Percentiles rank a stretch among this genome's conserved stretches.
Conservation (phyloP, 495 filamentous ascomycete genomes). For the Parathielavia appendiculata region DNA sequence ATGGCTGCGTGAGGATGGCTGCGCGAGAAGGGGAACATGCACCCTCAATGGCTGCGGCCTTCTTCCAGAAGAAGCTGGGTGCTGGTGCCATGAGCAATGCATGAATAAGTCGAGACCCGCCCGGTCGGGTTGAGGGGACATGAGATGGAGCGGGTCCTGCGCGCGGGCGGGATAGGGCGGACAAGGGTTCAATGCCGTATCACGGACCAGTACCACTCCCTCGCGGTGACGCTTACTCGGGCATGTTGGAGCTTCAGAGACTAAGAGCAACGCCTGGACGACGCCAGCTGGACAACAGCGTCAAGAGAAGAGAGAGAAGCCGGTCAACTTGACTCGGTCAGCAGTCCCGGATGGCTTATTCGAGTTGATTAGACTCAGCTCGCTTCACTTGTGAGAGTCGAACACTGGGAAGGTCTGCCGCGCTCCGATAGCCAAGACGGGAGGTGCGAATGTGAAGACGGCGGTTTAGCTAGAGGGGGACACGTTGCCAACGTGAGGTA, state of each 20-base stretch:
- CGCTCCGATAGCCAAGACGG: neutral
- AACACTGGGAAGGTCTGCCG: too few species aligned
- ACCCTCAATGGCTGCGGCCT: conserved; percentile 3
- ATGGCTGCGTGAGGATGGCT: conserved; percentile 1
- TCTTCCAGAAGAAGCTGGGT: conserved; percentile 26
- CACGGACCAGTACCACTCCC: neutral
- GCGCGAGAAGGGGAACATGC: conserved; percentile 13
- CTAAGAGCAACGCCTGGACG: too few species aligned
- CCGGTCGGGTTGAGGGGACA: conserved; percentile 9
- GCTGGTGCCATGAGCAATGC: conserved; percentile 12
- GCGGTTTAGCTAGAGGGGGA: neutral
- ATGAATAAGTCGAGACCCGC: conserved; percentile 21
- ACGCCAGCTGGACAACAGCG: too few species aligned
- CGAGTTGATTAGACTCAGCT: too few species aligned
- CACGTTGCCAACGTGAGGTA: too few species aligned
- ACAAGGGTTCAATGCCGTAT: neutral
- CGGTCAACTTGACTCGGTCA: too few species aligned
- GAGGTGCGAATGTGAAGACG: neutral
- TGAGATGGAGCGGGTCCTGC: neutral
- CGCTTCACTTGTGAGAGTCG: too few species aligned
- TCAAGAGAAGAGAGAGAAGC: too few species aligned
- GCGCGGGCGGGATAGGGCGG: neutral
- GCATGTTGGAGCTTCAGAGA: neutral
- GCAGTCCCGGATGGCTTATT: too few species aligned
- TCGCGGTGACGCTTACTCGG: neutral